Evolutionary conservation across 140 eudicot species (phyloP), one percentile per base, ranked within the genome.

Genomic region (Ambrosia hybrid): DNA sequence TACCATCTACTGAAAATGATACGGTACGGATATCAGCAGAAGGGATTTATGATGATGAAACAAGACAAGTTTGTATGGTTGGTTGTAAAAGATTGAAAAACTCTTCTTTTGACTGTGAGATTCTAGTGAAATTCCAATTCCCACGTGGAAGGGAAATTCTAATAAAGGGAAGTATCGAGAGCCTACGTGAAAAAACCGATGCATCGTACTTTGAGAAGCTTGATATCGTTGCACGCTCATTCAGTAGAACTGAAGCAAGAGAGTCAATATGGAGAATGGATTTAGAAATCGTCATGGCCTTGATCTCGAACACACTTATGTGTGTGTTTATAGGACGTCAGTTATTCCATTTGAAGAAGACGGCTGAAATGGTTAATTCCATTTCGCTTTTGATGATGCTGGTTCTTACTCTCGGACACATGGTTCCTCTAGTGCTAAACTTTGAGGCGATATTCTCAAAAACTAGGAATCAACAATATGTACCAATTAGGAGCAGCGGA

Each of bases 21-120:
- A 15, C n/a, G 26, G 61, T 82, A 21, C 71, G 58, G n/a, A 74
- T 89, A 80, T 72, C 78, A 11, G 85, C 93, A 4, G 93, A 89
- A 83, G 96, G 96, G 70, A 34, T 86, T 21, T 89, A 86, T 58
- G 77, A 86, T 65, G 77, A 43, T 34, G 79, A 70, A 73, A 78
- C 85, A 0, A 91, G 93, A 16, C 63, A 74, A 37, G 76, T 89
- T 41, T 89, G 96, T 75, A 78, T 85, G 93, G 83, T 87, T n/a
- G 96, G 91, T 1, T 89, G 96, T 71, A 75, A 86, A 77, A 71
- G 75, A 61, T 57, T 88, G 66, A 11, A 51, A 51, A 72, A 16
- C 0, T 6, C 71, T 39, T 72, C 79, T 33, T 48, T 81, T 41
- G 90, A 86, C 65, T 89, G 91, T 70, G 96, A 89, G 53, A 78